Base-by-base conservation (phyloP, 1,139 yeast genomes). In the Geotrichum klebahnii region DNA sequence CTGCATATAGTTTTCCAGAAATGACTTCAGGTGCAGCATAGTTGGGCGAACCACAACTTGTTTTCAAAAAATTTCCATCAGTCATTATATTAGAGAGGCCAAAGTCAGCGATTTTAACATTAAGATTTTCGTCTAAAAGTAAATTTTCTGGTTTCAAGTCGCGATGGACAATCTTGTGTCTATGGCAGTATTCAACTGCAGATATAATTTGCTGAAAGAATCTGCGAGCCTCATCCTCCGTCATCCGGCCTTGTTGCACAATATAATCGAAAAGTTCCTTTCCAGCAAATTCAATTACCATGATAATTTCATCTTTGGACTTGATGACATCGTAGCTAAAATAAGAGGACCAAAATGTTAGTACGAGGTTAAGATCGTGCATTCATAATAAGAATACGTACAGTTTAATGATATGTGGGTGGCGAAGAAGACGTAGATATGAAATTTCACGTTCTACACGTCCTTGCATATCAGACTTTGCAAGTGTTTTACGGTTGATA, bases 1-100 rank as follows among this genome's bases (percentile, higher is more conserved):
- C 98, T 1, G 97, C 98, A 63, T 92, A 92, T 53, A 92, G 76
- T 66, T 94, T 90, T 42, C 98, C 98, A 58, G 94, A 82, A 54
- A 92, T 92, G 44, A 92, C 97, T 68, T 92, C 98, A 0, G 98
- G 98, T 0, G 98, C 98, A 1, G 98, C 98, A 65, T 92, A 92
- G 65, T 92, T 90, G 48, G 98, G 97, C 12, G 96, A 86, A 1
- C 98, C 98, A 72, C 98, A 92, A 62, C 92, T 81, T 1, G 98
- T 92, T 66, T 90, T 92, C 64, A 92, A 76, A 63, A 92, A 92
- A 66, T 92, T 92, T 53, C 98, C 98, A 69, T 92, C 98, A 6
- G 97, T 90, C 97, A 92, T 92, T 59, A 92, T 90, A 67, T 92
- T 92, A 34, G 95, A 84, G 52, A 92, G 76, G 14, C 98, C 97